Evolutionary conservation across 495 filamentous ascomycete species (phyloP).

Genomic region (Xeromyces bisporus): DNA sequence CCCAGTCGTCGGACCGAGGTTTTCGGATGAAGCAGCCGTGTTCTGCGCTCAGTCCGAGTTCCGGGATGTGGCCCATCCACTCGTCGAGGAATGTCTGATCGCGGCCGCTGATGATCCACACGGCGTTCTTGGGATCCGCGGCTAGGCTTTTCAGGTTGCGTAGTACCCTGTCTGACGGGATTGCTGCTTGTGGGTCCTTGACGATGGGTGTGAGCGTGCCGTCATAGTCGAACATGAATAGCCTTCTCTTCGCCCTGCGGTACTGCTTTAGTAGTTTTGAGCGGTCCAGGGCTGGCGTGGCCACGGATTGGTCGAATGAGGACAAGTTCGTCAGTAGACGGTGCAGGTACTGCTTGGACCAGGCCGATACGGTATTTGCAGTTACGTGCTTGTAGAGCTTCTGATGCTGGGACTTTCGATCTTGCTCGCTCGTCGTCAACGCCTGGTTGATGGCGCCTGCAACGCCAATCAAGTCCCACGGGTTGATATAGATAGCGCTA

Average conservation of each 20-base stretch:
- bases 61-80: conserved; percentile 70
- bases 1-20: conserved; percentile 57
- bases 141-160: conserved; percentile 64
- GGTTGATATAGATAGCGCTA: conserved; percentile 84
- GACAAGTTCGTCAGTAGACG: conserved; percentile 61
- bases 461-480: conserved; percentile 72
- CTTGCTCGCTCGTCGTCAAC: conserved; percentile 48
- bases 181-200: conserved; percentile 66
- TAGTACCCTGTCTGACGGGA: conserved; percentile 69
- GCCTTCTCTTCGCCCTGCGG: conserved; percentile 47
- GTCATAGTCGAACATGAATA: conserved; percentile 98
- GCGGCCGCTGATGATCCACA: conserved; percentile 96
- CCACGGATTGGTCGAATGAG: conserved; percentile 53
- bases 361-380: conserved; percentile 64
- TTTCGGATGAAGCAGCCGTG: conserved; percentile 86
- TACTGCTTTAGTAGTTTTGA: conserved; percentile 53
- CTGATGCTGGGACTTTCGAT: conserved; percentile 32
- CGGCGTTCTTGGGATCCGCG: conserved; percentile 59
- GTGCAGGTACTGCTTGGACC: conserved; percentile 61
- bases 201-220: conserved; percentile 96
- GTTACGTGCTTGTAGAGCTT: conserved; percentile 69
- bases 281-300: conserved; percentile 67
- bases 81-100: conserved; percentile 77
- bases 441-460: conserved; percentile 65
- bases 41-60: conserved; percentile 81